Evolutionary conservation across 2,329 filamentous ascomycete species (phyloP).

Genomic region (Graphium sp.): DNA sequence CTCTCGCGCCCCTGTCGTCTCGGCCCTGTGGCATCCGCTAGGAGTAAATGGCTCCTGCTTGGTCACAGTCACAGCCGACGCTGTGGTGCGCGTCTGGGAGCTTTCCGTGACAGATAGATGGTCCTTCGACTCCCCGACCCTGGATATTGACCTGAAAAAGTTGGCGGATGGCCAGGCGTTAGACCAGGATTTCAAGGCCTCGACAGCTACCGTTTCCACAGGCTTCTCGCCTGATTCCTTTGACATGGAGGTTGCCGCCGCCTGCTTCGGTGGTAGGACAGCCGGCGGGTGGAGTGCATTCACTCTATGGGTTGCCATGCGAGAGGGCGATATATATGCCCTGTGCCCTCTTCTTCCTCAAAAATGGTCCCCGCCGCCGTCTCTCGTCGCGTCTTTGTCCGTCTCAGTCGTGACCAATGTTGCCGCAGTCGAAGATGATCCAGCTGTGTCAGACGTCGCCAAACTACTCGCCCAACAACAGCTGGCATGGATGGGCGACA

Average conservation of each 20-base stretch:
- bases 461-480: slow-evolving; percentile 47
- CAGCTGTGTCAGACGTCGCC: slow-evolving; percentile 28
- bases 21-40: slow-evolving; percentile 82
- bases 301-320: slow-evolving; percentile 96
- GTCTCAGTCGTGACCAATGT: slow-evolving; percentile 67
- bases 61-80: slow-evolving; percentile 77
- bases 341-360: slow-evolving; percentile 78
- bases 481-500: slow-evolving; percentile 49
- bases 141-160: slow-evolving; percentile 79
- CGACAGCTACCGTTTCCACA: slow-evolving; percentile 55
- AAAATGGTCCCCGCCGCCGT: slow-evolving; percentile 65
- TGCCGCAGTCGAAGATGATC: slow-evolving; percentile 43
- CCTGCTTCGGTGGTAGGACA: slow-evolving; percentile 53
- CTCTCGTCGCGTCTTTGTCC: slow-evolving; percentile 66
- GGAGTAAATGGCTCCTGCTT: slow-evolving; percentile 68
- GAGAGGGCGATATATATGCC: slow-evolving; percentile 81
- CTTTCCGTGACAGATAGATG: slow-evolving; percentile 67
- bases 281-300: slow-evolving; percentile 86
- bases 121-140: slow-evolving; percentile 69
- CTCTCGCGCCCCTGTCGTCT: slow-evolving; percentile 63
- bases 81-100: slow-evolving; percentile 82
- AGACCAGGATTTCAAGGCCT: slow-evolving; percentile 71
- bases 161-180: slow-evolving; percentile 68
- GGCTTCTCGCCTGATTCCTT: slow-evolving; percentile 78
- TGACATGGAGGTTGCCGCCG: slow-evolving; percentile 87